Evolutionary conservation across 257 asterid species (phyloP).

Genomic region (Solanum sejunctum): DNA sequence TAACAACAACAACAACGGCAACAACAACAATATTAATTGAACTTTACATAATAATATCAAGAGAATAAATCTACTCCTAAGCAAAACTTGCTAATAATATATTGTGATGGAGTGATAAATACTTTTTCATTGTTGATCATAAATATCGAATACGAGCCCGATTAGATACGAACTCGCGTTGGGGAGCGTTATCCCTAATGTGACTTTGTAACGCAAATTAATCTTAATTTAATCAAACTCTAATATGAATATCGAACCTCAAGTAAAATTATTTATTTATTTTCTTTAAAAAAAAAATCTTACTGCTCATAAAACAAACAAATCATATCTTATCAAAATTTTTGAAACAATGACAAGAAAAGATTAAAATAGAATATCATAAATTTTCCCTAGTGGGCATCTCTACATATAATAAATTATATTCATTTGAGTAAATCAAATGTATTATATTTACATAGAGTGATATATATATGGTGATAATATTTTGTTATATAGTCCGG

Average conservation of each 20-base stretch:
- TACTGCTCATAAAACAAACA: not conserved
- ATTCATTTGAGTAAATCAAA: not conserved
- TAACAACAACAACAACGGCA: no score
- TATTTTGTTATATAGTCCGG: not conserved
- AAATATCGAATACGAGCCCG: not conserved
- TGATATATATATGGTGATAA: not conserved
- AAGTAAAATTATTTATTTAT: no score
- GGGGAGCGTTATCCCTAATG: fast-evolving
- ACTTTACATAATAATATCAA: no score
- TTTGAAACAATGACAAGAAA: not conserved
- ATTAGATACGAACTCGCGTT: not conserved
- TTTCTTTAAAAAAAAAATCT: not conserved
- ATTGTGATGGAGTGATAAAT: not conserved
- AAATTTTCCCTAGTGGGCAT: not conserved
- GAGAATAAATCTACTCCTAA: no score
- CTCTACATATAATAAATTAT: not conserved
- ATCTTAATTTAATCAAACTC: fast-evolving
- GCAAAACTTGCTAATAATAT: no score
- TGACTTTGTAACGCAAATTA: not conserved
- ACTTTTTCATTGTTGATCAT: not conserved
- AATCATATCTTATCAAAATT: not conserved
- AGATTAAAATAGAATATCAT: not conserved
- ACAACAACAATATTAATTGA: no score
- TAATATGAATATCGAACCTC: not conserved
- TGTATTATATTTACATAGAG: not conserved